Evolutionary conservation across 257 asterid species (phyloP).

Genomic region (Perilla frutescens): DNA sequence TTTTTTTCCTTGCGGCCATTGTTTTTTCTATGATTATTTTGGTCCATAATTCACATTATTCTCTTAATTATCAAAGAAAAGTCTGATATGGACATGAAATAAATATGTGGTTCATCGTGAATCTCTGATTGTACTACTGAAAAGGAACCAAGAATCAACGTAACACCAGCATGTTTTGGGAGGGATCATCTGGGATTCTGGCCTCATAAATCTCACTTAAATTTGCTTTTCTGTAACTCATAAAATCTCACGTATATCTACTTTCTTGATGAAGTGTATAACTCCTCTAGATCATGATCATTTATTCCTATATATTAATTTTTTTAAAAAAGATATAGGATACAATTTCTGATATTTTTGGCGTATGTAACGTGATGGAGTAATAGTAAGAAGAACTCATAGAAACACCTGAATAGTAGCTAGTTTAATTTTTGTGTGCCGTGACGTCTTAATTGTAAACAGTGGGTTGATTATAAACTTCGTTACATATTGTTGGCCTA

Average conservation of each 20-base stretch:
- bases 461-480: not conserved
- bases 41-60: not conserved
- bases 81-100: slow-evolving; percentile 9
- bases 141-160: slow-evolving; percentile 4
- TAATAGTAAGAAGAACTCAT: not conserved
- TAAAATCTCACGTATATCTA: no score
- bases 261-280: no score
- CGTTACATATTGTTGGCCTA: slow-evolving; percentile 26
- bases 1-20: not conserved
- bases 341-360: no score
- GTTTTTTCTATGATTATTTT: not conserved
- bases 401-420: slow-evolving; percentile 32
- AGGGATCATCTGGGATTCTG: not conserved
- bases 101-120: not conserved
- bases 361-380: no score
- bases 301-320: no score
- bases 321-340: no score
- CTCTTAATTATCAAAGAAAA: not conserved
- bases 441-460: not conserved
- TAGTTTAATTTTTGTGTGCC: not conserved
- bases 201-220: slow-evolving; percentile 12
- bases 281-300: no score
- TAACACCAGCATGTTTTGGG: not conserved
- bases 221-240: not conserved
- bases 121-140: not conserved